Base-by-base conservation (phyloP, 1,139 yeast genomes). In the Blastobotrys serpentis region DNA sequence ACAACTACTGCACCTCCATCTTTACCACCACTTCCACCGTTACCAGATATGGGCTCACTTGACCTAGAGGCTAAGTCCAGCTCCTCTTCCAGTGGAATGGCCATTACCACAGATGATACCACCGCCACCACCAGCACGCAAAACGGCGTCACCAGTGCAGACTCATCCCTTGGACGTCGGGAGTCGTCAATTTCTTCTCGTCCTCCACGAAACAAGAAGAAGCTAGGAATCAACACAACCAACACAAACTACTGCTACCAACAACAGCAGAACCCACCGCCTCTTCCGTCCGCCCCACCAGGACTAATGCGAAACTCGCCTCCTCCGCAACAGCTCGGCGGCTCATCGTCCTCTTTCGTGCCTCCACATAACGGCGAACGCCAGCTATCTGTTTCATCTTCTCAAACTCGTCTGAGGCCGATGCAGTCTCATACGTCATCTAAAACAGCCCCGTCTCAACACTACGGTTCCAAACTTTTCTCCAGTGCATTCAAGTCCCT, bases 151-250 rank as follows among this genome's bases (percentile, higher is more conserved):
- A 29, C 14, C 4, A 29, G 26, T 5, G 26, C 26, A n/a, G n/a
- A n/a, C n/a, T n/a, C n/a, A 5, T 10, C 26, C 10, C 26, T 23
- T 10, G 8, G 26, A 23, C 26, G 26, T 23, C 43, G 10, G 17
- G 32, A 23, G 34, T 17, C 34, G 17, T 29, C 32, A 7, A 37
- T 47, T n/a, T 42, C 46, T 5, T 47, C 49, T 2, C 36, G 49
- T 7, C 44, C 41, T 22, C 50, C 55, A 13, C 49, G 55, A 23
- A 55, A 52, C 48, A 53, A 51, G 43, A 53, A 51, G 49, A 51
- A 50, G 48, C 48, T 53, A 19, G 55, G 53, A 3, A 51, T 54
- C 29, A 45, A 48, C 51, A 40, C 52, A 38, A 1, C 49, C 34
- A 48, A 25, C 37, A 25, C 29, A 43, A 25, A 30, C 42, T 14